Base-by-base conservation (phyloP, 176 grass and related monocot genomes). In the Ensete ventricosum region DNA sequence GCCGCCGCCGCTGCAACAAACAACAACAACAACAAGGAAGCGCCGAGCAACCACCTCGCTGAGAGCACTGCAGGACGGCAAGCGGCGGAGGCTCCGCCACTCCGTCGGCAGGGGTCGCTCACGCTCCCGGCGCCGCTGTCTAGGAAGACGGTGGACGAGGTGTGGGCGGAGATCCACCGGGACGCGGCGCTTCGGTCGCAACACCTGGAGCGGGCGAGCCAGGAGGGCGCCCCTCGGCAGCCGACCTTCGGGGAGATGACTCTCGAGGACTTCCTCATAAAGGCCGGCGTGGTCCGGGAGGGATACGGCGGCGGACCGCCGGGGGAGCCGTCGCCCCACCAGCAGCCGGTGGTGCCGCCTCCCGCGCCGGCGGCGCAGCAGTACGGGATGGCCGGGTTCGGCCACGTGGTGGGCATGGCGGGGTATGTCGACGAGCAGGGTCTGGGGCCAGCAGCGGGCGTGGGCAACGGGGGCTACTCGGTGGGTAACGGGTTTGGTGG, bases 121-220 rank as follows among this genome's bases (percentile, higher is more conserved):
- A 93, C 90, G 0, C 83, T 98, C 0, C 90, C 94, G 3, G 68
- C 86, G 55, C 89, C 94, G 51, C 82, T 98, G 21, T 93, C 90
- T 86, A 85, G 88, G 75, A 98, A 91, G 86, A 98, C 94, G 8
- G 90, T 98, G 63, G 94, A 98, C 73, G 81, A 90, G 78, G 90
- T 98, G 12, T 98, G 94, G 90, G 85, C 70, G 29, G 75, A 98
- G 60, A 25, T 54, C 82, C 84, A 34, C 84, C 63, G 1, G 52
- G 82, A 52, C 75, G 22, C 0, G 69, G 65, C 75, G 0, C 50
- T 60, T 2, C 22, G 52, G 48, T 24, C 58, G 0, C 71, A 49
- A 14, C 80, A 11, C 17, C 78, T 72, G 17, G 79, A 80, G 9
- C 51, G 79, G 69, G 52, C 76, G 7, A 85, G 82, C 27, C 81